Evolutionary conservation across 495 filamentous ascomycete species (phyloP).

Genomic region (Sabuloglossum arenarium): DNA sequence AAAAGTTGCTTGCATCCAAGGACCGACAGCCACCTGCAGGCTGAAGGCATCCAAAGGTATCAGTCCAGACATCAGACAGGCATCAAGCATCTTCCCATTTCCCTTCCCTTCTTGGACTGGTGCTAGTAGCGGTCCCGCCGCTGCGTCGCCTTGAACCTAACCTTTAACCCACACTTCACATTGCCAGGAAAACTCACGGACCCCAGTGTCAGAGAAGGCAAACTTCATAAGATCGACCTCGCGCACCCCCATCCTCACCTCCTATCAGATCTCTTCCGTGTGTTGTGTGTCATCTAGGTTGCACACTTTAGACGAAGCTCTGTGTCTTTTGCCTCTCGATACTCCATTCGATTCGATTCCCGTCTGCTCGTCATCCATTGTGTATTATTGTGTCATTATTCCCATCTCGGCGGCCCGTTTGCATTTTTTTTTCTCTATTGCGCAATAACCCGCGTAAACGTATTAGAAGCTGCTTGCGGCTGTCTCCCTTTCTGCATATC

Average conservation of each 20-base stretch:
- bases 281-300: not conserved
- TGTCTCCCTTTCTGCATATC: not conserved
- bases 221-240: conserved; percentile 2
- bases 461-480: not conserved
- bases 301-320: not conserved
- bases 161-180: not conserved
- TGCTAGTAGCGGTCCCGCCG: not conserved
- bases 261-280: not conserved
- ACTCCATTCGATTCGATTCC: not conserved
- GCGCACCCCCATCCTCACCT: not conserved
- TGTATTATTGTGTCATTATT: not conserved
- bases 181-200: not conserved
- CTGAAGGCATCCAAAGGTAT: too few relatives aligned
- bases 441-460: not conserved
- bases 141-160: not conserved
- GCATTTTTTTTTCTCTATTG: not conserved
- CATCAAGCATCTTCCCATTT: not conserved
- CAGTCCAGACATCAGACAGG: too few relatives aligned
- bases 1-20: not conserved
- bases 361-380: not conserved
- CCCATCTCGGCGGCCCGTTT: not conserved
- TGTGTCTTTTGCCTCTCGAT: not conserved
- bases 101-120: not conserved
- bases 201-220: not conserved
- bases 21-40: too few relatives aligned